These are phyloP conservation scores for Tetrahymena malaccensis DNA, from an alignment of 73 alveolate species.

Conservation along the genomic window DNA sequence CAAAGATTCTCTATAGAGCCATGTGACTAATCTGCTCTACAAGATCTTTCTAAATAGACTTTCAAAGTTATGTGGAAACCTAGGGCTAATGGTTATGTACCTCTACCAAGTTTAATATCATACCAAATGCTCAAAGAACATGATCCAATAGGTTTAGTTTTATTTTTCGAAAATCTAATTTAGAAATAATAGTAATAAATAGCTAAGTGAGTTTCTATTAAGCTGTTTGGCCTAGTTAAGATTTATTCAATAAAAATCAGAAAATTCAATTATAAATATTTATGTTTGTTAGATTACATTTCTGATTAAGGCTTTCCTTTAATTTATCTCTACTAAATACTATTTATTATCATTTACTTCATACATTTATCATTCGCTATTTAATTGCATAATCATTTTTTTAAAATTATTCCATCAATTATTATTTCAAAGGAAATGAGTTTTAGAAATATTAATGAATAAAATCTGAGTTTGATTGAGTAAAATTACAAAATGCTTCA, in stretches of 20 bases:
- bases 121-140: background rate
- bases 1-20: background rate
- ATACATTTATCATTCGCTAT: no score
- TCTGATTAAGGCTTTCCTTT: background rate
- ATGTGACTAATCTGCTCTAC: background rate
- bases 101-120: background rate
- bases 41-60: background rate
- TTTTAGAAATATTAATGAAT: no score
- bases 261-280: background rate
- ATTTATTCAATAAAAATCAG: no score
- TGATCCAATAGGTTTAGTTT: background rate
- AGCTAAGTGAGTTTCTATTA: background rate
- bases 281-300: background rate
- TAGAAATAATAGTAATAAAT: background rate
- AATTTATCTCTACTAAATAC: no score
- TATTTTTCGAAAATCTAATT: background rate
- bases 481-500: no score
- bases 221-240: background rate
- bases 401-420: no score
- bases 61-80: background rate
- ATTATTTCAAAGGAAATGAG: no score
- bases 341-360: no score
- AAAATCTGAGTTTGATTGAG: no score
- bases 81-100: background rate
- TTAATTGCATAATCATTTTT: no score